These are phyloP conservation scores for Yamadazyma buinensis DNA, from an alignment of 1,139 yeast genomes.

Conservation along the genomic window DNA sequence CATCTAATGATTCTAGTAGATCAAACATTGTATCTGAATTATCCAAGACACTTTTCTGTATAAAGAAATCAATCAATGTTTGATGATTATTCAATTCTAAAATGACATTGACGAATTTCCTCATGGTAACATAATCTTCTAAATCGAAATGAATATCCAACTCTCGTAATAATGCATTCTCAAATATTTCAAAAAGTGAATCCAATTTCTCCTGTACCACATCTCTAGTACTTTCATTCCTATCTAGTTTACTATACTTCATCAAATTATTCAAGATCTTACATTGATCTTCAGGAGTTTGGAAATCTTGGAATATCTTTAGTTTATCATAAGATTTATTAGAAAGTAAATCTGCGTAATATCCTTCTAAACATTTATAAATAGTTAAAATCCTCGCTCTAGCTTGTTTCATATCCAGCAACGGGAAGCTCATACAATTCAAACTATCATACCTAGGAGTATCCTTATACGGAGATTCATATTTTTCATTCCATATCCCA, in stretches of 20 bases:
- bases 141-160: constrained; percentile 59
- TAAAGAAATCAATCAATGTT: constrained; percentile 43
- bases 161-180: constrained; percentile 68
- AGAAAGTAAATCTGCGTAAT: constrained; percentile 45
- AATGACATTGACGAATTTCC: constrained; percentile 33
- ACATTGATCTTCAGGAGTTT: constrained; percentile 49
- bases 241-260: constrained; percentile 36
- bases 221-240: constrained; percentile 28
- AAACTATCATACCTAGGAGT: constrained; percentile 22
- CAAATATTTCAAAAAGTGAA: constrained; percentile 66
- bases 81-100: constrained; percentile 39
- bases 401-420: constrained; percentile 40
- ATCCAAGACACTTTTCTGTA: constrained; percentile 43
- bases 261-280: constrained; percentile 38
- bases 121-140: constrained; percentile 40
- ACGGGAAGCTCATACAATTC: constrained; percentile 36
- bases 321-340: constrained; percentile 47
- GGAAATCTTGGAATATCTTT: constrained; percentile 43
- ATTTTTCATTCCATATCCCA: constrained; percentile 40
- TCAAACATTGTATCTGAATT: constrained; percentile 32
- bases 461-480: not conserved
- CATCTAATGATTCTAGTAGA: constrained; percentile 16
- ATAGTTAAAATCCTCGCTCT: constrained; percentile 40
- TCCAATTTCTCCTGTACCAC: constrained; percentile 45
- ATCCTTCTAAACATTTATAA: constrained; percentile 38